phyloP scores from a whole-genome alignment of 129 eudicot genomes.

The Tagetes erecta region DNA sequence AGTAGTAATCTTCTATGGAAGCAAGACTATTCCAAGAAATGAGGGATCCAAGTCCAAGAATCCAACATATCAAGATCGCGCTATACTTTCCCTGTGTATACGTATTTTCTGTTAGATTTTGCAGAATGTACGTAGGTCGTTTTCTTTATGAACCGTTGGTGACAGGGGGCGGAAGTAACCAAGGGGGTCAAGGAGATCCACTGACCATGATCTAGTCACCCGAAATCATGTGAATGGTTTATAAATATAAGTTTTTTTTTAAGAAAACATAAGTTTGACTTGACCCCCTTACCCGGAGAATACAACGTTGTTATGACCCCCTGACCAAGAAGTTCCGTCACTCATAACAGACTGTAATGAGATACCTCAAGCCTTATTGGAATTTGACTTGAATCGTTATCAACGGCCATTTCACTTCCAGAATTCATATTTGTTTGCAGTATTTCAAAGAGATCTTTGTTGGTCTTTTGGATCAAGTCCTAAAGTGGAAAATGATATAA shows the following conservation, averaged over 20 bases:
- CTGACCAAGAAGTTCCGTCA: neutral
- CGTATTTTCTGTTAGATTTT: neutral
- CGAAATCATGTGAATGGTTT: neutral
- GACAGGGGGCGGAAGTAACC: neutral
- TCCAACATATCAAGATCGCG: slow-evolving; percentile 47
- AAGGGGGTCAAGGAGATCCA: neutral
- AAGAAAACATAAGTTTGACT: no score
- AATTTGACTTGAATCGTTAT: slow-evolving; percentile 20
- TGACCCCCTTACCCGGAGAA: neutral
- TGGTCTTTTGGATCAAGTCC: neutral
- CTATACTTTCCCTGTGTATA: slow-evolving; percentile 42
- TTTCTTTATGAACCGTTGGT: neutral
- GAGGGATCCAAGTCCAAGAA: slow-evolving; percentile 65
- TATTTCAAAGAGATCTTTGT: slow-evolving; percentile 1
- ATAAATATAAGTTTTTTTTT: neutral
- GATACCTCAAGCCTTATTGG: slow-evolving; percentile 47
- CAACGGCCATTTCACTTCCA: slow-evolving; percentile 16
- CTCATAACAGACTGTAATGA: neutral
- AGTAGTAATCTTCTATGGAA: slow-evolving; percentile 55
- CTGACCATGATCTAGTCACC: neutral
- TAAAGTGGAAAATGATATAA: slow-evolving; percentile 5
- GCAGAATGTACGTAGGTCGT: neutral
- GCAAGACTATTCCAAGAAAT: slow-evolving; percentile 53
- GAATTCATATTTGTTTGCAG: neutral
- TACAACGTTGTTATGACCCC: neutral